Conservation (phyloP, 2,329 filamentous ascomycete genomes). For the Apiospora koreana region DNA sequence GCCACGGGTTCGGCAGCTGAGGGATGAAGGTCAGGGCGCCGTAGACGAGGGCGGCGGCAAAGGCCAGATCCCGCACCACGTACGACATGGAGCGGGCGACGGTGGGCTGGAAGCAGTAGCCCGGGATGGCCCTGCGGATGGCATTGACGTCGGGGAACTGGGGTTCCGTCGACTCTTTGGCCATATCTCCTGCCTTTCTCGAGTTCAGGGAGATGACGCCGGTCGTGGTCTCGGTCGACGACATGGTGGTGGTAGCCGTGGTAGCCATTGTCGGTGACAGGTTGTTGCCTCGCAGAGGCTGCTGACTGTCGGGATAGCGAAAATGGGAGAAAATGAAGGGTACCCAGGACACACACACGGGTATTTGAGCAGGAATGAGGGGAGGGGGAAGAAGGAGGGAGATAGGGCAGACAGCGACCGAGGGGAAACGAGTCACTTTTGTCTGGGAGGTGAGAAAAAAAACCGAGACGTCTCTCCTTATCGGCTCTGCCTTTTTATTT, state of each 20-base stretch:
- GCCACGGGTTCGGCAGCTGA: conserved; percentile 42
- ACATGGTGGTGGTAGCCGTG: conserved; percentile 10
- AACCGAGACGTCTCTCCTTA: background rate
- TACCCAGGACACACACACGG: background rate
- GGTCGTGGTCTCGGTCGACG: background rate
- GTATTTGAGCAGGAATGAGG: background rate
- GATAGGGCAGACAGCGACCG: background rate
- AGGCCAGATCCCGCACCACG: conserved; percentile 55
- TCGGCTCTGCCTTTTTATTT: background rate
- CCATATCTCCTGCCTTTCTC: background rate
- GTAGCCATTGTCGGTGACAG: conserved; percentile 1
- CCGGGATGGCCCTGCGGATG: conserved; percentile 55
- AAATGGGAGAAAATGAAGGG: background rate
- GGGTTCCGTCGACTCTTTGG: conserved; percentile 3
- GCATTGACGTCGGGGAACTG: conserved; percentile 49
- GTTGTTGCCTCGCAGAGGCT: background rate
- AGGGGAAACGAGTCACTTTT: conserved; percentile 1
- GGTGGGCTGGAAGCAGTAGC: conserved; percentile 62
- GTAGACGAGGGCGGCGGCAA: conserved; percentile 50
- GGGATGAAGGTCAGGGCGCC: conserved; percentile 56
- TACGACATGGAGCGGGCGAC: conserved; percentile 54
- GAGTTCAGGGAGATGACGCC: background rate
- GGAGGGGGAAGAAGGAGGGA: background rate
- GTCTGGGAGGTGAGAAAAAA: background rate
- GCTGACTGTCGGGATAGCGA: background rate